Percentiles rank a stretch among this genome's conserved stretches.
Conservation (phyloP, 257 asterid species). For the Solanum dulcamara region DNA sequence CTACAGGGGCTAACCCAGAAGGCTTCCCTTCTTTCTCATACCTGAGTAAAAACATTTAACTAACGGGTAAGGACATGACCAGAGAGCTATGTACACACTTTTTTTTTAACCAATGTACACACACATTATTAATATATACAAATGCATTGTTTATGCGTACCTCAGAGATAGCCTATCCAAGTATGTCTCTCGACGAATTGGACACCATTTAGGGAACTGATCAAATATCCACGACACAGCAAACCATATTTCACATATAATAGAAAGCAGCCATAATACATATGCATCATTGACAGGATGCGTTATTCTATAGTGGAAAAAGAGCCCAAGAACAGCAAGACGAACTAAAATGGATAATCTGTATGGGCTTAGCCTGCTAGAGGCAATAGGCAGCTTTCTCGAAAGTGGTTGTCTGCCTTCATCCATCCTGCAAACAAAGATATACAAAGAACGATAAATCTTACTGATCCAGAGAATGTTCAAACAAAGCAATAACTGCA, state of each 20-base stretch:
- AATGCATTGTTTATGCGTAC: constrained; percentile 14
- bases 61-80: not conserved
- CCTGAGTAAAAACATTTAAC: constrained; percentile 31
- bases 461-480: not conserved
- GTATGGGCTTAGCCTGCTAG: constrained; percentile 92
- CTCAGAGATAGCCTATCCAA: constrained; percentile 79
- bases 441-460: not conserved
- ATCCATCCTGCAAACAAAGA: constrained; percentile 58
- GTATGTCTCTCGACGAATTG: constrained; percentile 83
- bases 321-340: constrained; percentile 63
- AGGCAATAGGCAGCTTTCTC: constrained; percentile 70
- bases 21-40: constrained; percentile 95
- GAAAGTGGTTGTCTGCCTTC: constrained; percentile 99
- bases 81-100: not conserved
- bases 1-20: constrained; percentile 75
- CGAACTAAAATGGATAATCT: constrained; percentile 73
- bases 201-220: constrained; percentile 92
- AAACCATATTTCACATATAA: constrained; percentile 94
- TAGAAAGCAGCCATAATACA: constrained; percentile 88
- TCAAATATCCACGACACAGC: constrained; percentile 92
- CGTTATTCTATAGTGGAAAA: constrained; percentile 78
- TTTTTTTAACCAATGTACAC: not conserved
- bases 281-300: constrained; percentile 91
- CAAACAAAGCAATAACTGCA: not conserved
- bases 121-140: not conserved